phyloP scores from a whole-genome alignment of 1,139 yeast species.

The Nakaseomyces sp. region DNA sequence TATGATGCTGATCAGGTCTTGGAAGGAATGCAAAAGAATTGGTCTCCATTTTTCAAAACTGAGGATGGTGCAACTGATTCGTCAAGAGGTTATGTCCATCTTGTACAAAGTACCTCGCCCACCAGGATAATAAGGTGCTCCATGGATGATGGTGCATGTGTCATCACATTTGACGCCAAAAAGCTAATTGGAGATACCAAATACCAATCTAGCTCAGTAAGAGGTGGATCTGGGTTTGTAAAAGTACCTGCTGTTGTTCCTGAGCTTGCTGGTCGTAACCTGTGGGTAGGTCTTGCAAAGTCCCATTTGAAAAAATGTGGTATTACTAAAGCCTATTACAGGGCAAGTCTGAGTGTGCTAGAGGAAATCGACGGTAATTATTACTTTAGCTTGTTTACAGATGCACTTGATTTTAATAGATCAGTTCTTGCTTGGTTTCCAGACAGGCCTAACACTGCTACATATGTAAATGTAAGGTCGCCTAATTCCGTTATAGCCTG shows the following conservation, averaged over 20 bases:
- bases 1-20: not conserved
- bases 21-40: conserved; percentile 2
- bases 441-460: not conserved
- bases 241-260: not conserved
- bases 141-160: conserved; percentile 36
- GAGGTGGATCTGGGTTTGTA: conserved; percentile 1
- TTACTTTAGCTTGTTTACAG: not conserved
- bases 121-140: conserved; percentile 38
- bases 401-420: not conserved
- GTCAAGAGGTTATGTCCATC: conserved; percentile 30
- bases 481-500: conserved; percentile 3
- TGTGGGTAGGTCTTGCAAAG: conserved; percentile 2
- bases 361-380: conserved; percentile 1
- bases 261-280: not conserved
- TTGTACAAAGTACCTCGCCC: conserved; percentile 38
- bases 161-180: conserved; percentile 15
- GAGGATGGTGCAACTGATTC: not conserved
- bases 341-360: not conserved
- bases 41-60: conserved; percentile 8
- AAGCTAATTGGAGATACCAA: not conserved
- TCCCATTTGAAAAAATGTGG: not conserved
- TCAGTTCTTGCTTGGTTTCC: not conserved
- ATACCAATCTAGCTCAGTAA: not conserved
- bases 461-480: not conserved
- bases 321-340: not conserved